These are phyloP conservation scores for Penium margaritaceum DNA, from an alignment of 139 green algal species.

Conservation along the genomic window DNA sequence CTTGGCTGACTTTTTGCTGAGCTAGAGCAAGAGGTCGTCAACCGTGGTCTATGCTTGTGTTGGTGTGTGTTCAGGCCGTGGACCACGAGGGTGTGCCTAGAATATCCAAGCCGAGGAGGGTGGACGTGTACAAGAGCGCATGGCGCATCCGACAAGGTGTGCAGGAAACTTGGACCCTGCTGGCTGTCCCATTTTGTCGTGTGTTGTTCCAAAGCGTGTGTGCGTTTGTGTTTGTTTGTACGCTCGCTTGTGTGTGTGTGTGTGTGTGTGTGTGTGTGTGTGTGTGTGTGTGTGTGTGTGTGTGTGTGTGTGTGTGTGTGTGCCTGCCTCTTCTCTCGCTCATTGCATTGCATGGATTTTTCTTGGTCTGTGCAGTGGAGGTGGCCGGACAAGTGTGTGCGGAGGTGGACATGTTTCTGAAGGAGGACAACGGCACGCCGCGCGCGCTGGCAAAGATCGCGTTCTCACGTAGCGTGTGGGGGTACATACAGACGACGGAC, in stretches of 20 bases:
- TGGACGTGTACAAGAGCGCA: constrained; percentile 17
- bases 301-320: too few species aligned
- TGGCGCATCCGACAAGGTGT: constrained; percentile 8
- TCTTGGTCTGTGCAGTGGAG: too few species aligned
- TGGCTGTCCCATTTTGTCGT: neutral
- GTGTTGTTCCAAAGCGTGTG: neutral
- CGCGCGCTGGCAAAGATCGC: constrained; percentile 11
- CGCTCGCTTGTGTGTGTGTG: too few species aligned
- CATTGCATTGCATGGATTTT: too few species aligned
- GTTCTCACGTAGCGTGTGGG: constrained; percentile 13
- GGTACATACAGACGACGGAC: constrained; percentile 12
- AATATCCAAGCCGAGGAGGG: neutral
- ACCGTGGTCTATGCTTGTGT: too few species aligned
- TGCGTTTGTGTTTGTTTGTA: too few species aligned
- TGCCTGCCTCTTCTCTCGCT: too few species aligned
- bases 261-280: too few species aligned
- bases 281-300: too few species aligned
- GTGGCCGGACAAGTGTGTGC: neutral
- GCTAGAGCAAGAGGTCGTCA: too few species aligned
- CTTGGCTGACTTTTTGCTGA: too few species aligned
- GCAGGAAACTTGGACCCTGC: neutral
- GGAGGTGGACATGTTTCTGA: neutral
- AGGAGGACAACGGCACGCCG: constrained; percentile 18
- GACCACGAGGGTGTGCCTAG: neutral
- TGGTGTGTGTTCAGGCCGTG: too few species aligned